Base-by-base conservation (phyloP, 2,329 filamentous ascomycete species). In the Colletotrichum cereale region DNA sequence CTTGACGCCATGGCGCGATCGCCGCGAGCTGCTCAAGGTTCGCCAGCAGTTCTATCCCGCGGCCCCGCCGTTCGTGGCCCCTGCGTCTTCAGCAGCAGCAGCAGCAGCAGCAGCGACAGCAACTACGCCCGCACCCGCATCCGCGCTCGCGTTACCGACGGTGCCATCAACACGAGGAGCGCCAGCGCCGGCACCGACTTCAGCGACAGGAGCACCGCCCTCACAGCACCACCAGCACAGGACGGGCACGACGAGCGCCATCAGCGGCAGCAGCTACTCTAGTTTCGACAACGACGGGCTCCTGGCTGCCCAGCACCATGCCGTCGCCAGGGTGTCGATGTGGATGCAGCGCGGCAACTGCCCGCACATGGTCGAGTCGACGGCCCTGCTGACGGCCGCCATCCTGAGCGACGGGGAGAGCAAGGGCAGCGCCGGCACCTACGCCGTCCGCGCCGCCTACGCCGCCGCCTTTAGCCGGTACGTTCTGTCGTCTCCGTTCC, bases 301-400 rank as follows among this genome's bases (percentile, higher is more conserved):
- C 71, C 73, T 76, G 66, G 69, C 78, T 66, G 79, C 80, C 71
- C 83, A 84, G 76, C 81, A 85, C 72, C 75, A 78, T 62, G 86
- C 89, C 69, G 88, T 91, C 60, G 86, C 88, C 62, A 84, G 86
- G 62, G 89, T 91, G 60, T 86, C 87, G 52, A 87, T 91, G 81
- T 93, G 91, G 92, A 90, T 92, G 86, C 87, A 92, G 77, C 89
- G 92, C 78, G 91, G 91, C 74, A 89, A 89, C 76, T 92, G 94
- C 73, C 93, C 93, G 66, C 92, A 96, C 82, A 86, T 94, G 81
- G 88, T 96, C 65, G 93, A 96, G 82, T 93, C 91, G 44, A 95
- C 93, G 52, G 92, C 91, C 3, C 87, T 94, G 73, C 84, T 96
- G 71, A 89, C 89, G 75, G 90, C 92, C 72, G 92, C 92, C 36